Evolutionary conservation across 352 stramenopile species (phyloP), one percentile per base, ranked within the genome.

Genomic region (Poterioochromonas sp.): DNA sequence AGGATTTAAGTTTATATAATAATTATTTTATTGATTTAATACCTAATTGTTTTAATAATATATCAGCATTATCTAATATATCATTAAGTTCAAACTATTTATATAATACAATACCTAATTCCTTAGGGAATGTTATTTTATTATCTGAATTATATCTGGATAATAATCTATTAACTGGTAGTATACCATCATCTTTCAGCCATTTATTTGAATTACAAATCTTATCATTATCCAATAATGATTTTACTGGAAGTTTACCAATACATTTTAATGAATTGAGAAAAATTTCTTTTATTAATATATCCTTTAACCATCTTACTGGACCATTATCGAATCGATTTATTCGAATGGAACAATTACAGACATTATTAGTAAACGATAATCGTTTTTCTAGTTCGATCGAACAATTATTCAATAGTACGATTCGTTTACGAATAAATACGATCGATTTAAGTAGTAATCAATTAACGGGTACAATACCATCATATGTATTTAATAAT

Each of bases 271-370:
- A 26, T 15, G 34, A 32, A 40, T 26, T 37, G 26, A 32, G 15
- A 18, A 40, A 26, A 5, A n/a, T 37, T 39, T 68, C 29, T 32
- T 37, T 39, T 40, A 26, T 26, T 5, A 40, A 68, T 68, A n/a
- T 68, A 68, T 68, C 29, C 29, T 68, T 68, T 68, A 68, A 68
- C 26, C 26, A 34, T 20, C 26, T 68, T 18, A 68, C 58, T 39
- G 15, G 15, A 8, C 15, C 58, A 39, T 26, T 68, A 39, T 37
- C 58, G 44, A 22, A 22, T 20, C 22, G 11, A 22, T 22, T 53
- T 11, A 53, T 20, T 53, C 11, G 22, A 53, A 11, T 53, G 22
- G 11, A 53, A 11, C 22, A 11, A 11, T 22, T 53, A 53, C 44
- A 53, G 22, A 53, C 44, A 20, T 22, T 53, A 20, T 53, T 53